Conservation (phyloP, 306 rosid species). For the Acmispon strigosus region DNA sequence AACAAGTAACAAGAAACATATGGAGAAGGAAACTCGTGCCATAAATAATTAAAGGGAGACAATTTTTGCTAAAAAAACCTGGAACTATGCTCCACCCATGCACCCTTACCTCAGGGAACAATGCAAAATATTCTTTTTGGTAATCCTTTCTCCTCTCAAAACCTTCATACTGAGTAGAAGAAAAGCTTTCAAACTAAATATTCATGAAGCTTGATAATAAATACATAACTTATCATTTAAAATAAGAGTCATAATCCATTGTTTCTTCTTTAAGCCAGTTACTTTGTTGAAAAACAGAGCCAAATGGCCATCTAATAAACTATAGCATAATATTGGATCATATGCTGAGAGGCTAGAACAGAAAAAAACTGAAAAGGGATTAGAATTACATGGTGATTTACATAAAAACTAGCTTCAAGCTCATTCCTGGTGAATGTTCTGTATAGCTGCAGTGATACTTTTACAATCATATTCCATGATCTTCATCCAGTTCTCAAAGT, state of each 20-base stretch:
- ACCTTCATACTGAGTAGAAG: not conserved
- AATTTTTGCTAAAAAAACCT: too few relatives aligned
- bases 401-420: conserved; percentile 13
- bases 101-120: not conserved
- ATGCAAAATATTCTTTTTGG: not conserved
- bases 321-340: not conserved
- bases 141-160: not conserved
- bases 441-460: conserved; percentile 54
- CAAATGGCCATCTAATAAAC: not conserved
- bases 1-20: too few relatives aligned
- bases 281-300: not conserved
- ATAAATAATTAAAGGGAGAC: too few relatives aligned
- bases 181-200: not conserved
- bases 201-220: not conserved
- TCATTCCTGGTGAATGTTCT: conserved; percentile 53
- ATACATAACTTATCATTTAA: not conserved
- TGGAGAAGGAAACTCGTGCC: too few relatives aligned
- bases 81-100: too few relatives aligned
- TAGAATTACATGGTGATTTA: conserved; percentile 13
- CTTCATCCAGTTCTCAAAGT: conserved; percentile 70
- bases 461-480: conserved; percentile 56
- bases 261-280: not conserved
- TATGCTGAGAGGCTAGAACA: not conserved
- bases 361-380: conserved; percentile 13
- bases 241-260: not conserved